phyloP scores from a whole-genome alignment of 176 grass and related monocot genomes.

The Eleusine indica region DNA sequence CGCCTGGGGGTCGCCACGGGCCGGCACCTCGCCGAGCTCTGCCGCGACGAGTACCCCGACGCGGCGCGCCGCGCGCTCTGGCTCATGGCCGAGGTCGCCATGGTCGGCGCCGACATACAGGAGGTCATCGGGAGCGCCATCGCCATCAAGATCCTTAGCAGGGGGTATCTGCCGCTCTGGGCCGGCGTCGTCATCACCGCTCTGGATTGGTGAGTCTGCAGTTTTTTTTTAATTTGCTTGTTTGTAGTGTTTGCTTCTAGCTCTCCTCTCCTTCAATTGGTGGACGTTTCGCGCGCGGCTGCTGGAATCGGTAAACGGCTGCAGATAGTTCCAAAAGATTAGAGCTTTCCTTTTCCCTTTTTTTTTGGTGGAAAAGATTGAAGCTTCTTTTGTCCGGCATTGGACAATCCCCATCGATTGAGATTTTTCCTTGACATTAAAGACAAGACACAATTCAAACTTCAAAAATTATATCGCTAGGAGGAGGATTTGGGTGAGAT shows the following conservation, averaged over 20 bases:
- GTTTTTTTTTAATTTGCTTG: not conserved
- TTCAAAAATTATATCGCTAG: not conserved
- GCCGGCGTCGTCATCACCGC: conserved; percentile 93
- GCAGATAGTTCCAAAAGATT: conserved; percentile 38
- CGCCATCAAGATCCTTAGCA: conserved; percentile 95
- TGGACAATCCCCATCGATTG: not conserved
- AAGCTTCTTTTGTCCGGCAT: conserved; percentile 19
- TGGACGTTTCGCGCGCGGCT: not conserved
- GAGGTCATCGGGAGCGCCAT: conserved; percentile 97
- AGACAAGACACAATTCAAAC: not conserved
- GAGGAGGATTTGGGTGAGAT: not conserved
- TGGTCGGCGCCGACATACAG: conserved; percentile 94
- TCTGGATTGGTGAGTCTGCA: conserved; percentile 69
- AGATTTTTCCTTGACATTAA: not conserved
- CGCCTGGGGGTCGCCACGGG: conserved; percentile 87
- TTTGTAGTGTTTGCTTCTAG: not conserved
- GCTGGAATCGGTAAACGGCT: not conserved
- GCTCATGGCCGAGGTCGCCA: conserved; percentile 94
- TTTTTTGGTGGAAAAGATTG: not conserved
- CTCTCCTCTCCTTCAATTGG: not conserved
- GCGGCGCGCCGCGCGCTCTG: conserved; percentile 81
- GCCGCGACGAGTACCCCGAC: conserved; percentile 91
- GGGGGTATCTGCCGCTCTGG: conserved; percentile 85
- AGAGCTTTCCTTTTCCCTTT: not conserved
- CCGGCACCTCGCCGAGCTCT: conserved; percentile 88